Evolutionary conservation across 768 basidiomycete species (phyloP).

Genomic region (Gymnopilus dilepis): DNA sequence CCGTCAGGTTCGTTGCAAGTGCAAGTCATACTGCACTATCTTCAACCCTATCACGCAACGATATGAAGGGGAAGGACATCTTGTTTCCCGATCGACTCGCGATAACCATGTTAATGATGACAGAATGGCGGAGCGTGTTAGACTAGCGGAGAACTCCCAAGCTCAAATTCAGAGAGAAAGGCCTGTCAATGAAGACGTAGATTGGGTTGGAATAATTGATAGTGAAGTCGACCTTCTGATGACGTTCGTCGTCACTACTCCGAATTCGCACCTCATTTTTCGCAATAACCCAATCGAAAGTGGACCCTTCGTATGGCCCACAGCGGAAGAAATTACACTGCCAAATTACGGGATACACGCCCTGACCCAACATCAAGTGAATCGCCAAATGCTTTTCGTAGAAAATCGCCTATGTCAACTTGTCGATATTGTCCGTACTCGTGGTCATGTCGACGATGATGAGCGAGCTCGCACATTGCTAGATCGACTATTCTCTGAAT

Average conservation of each 20-base stretch:
- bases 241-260: not conserved
- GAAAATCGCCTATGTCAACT: not conserved
- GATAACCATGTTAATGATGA: constrained; percentile 26
- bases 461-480: not conserved
- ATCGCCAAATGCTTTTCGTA: not conserved
- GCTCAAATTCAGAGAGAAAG: not conserved
- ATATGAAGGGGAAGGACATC: constrained; percentile 24
- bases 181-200: not conserved
- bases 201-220: constrained; percentile 2
- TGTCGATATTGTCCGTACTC: not conserved
- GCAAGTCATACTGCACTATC: constrained; percentile 17
- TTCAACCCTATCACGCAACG: constrained; percentile 17
- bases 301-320: not conserved
- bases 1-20: constrained; percentile 7
- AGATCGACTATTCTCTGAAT: not conserved
- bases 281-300: not conserved
- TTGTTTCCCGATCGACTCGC: constrained; percentile 14
- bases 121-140: not conserved
- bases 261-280: not conserved
- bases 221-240: constrained; percentile 11
- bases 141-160: too few species aligned
- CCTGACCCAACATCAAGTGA: not conserved
- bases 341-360: not conserved
- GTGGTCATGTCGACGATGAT: not conserved
- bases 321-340: not conserved